phyloP scores from a whole-genome alignment of 805 yeast species.

The Tetrapisispora namnaoensis region DNA sequence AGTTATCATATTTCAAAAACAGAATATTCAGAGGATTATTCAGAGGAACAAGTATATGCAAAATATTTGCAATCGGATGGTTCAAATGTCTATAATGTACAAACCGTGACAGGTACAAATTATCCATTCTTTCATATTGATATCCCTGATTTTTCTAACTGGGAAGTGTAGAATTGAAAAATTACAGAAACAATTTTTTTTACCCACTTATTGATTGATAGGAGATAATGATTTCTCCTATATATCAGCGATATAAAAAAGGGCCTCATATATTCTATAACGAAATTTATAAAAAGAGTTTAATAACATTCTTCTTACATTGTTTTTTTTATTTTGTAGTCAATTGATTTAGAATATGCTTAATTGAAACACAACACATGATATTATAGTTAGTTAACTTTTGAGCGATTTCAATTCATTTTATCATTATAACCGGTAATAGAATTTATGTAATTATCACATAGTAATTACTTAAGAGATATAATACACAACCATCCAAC shows the following conservation, averaged over 20 bases:
- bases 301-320: no score
- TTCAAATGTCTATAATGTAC: conserved; percentile 8
- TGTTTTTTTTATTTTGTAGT: no score
- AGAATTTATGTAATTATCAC: no score
- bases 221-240: neutral
- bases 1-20: conserved; percentile 24
- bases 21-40: conserved; percentile 6
- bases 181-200: neutral
- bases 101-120: conserved; percentile 26
- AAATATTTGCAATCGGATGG: neutral
- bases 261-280: no score
- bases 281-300: no score
- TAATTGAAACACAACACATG: no score
- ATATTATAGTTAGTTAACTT: no score
- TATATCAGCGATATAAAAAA: neutral
- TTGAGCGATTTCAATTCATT: no score
- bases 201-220: neutral
- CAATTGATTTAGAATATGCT: no score
- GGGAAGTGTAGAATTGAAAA: conserved; percentile 13
- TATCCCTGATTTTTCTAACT: conserved; percentile 27
- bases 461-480: no score
- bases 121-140: conserved; percentile 30
- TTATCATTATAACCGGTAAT: no score
- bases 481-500: no score
- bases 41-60: conserved; percentile 4